Base-by-base conservation (phyloP, 495 filamentous ascomycete species). In the Talaromyces ruber region DNA sequence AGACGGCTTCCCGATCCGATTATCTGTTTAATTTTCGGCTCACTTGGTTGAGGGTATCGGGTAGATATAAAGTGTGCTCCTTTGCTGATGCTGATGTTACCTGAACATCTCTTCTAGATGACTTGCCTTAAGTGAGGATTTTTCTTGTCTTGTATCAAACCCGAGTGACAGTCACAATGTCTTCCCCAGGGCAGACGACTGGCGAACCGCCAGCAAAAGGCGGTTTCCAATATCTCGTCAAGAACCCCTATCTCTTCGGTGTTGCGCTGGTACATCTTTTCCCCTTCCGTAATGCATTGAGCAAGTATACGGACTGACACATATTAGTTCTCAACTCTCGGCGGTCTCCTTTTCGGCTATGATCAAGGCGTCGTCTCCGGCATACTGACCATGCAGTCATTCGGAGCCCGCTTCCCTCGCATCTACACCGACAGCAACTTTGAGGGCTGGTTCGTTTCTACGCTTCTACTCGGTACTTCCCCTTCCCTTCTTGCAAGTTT, bases 391-490 rank as follows among this genome's bases (percentile, higher is more conserved):
- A 81, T 81, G 77, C 68, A 76, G 52, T 72, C 72, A 21, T 74
- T 76, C 59, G 71, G 65, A 3, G 69, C 71, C 54, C 68, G 88
- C 56, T 91, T 90, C 80, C 86, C 85, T 37, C 78, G 80, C 22
- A 86, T 86, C 52, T 84, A 80, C 61, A 66, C 74, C 0, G 80
- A 89, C 65, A 81, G 83, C 65, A 83, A 86, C 0, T 85, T 76
- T 62, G 90, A 91, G 68, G 89, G 89, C 29, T 91, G 89, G 86
- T 76, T 92, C 55, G 90, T 89, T 5, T 83, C 90, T 2, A 93
- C 92, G 61, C 83, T 93, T 64, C 84, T 93, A 65, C 81, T 95
- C 4, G 90, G 90, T 70, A 43, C 60, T 4, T 21, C 6, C 6
- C 65, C 58, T 60, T 2, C 3, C 8, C 51, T 83, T 18, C 88